Conservation (phyloP, 2,329 filamentous ascomycete species). For the Aspergillus uvarum region DNA sequence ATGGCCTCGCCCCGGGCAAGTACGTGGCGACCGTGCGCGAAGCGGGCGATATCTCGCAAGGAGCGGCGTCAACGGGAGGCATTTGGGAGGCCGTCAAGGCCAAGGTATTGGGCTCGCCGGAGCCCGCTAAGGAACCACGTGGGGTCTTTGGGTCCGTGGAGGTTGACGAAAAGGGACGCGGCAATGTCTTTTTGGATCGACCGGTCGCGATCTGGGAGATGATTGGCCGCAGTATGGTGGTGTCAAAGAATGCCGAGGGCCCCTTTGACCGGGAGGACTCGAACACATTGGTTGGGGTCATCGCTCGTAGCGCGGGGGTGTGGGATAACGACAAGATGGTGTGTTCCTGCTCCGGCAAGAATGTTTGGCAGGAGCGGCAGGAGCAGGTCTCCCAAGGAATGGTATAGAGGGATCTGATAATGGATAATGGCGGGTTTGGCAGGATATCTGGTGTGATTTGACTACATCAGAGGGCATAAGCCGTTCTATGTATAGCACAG, state of each 20-base stretch:
- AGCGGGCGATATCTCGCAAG: slow-evolving; percentile 80
- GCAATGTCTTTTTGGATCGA: slow-evolving; percentile 76
- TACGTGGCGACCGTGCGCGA: slow-evolving; percentile 85
- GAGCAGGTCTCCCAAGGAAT: slow-evolving; percentile 89
- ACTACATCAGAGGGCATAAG: background rate
- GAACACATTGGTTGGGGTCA: slow-evolving; percentile 86
- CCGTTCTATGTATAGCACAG: slow-evolving; percentile 7
- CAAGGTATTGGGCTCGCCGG: slow-evolving; percentile 37
- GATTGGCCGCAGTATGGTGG: slow-evolving; percentile 88
- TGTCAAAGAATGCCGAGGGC: slow-evolving; percentile 66
- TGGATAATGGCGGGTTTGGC: background rate
- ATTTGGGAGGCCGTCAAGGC: slow-evolving; percentile 67
- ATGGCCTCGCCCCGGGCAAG: slow-evolving; percentile 74
- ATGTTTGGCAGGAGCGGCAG: slow-evolving; percentile 92
- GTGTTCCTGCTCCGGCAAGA: slow-evolving; percentile 96
- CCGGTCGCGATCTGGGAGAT: slow-evolving; percentile 91
- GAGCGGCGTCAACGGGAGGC: slow-evolving; percentile 76
- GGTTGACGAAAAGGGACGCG: slow-evolving; percentile 72
- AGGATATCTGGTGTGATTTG: slow-evolving; percentile 2
- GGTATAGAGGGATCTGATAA: slow-evolving; percentile 56
- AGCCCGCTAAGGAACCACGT: slow-evolving; percentile 45
- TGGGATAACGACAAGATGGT: slow-evolving; percentile 99
- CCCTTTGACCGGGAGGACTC: slow-evolving; percentile 69
- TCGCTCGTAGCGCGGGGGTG: slow-evolving; percentile 92
- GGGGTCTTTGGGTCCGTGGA: slow-evolving; percentile 73